Conservation (phyloP, 148 eudicot species). For the Spergularia bocconei region DNA sequence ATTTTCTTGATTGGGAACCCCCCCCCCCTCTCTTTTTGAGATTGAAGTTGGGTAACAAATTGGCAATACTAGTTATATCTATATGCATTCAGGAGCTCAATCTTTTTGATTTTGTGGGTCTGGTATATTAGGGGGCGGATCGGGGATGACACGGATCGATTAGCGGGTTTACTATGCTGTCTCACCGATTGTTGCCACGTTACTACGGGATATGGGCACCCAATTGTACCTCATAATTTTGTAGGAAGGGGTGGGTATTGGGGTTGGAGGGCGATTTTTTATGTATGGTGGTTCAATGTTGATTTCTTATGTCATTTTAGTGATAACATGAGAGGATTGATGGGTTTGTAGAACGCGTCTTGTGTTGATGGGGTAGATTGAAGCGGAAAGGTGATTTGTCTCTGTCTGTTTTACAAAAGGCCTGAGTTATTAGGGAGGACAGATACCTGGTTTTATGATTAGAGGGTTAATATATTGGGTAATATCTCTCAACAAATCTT, state of each 20-base stretch:
- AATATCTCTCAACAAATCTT: no score
- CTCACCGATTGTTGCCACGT: no score
- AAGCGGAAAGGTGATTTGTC: not conserved
- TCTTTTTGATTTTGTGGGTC: not conserved
- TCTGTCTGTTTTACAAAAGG: not conserved
- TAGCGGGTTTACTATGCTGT: no score
- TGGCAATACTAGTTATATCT: not conserved
- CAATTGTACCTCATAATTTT: no score
- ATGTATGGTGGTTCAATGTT: no score
- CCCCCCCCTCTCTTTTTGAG: not conserved
- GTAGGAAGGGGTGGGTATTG: no score
- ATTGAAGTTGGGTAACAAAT: not conserved
- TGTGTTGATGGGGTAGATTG: not conserved
- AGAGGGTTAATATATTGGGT: not conserved
- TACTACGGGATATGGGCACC: no score
- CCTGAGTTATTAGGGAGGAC: not conserved
- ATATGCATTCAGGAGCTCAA: not conserved
- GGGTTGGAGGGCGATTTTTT: no score
- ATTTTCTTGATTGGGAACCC: not conserved
- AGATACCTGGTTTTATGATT: not conserved
- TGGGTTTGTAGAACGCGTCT: not conserved
- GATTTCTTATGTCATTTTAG: no score
- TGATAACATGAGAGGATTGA: not conserved
- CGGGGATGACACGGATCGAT: no score
- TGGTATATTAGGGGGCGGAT: no score